Conservation (phyloP, 768 basidiomycete species). For the Naganishia antarctica region DNA sequence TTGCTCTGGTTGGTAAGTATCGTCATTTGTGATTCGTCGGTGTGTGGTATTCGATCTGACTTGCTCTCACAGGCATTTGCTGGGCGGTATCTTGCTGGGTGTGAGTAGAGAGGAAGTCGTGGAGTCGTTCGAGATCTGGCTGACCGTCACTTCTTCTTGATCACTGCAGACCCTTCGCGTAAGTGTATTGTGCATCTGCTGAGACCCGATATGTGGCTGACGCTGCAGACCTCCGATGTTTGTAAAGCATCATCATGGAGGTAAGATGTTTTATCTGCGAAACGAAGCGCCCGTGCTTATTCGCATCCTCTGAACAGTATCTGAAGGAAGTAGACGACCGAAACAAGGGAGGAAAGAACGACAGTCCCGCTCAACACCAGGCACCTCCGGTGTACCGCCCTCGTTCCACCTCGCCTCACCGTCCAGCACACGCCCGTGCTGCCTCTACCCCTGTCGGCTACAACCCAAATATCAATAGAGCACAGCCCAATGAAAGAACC, state of each 20-base stretch:
- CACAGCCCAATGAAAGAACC: slow-evolving; percentile 42
- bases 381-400: slow-evolving; percentile 27
- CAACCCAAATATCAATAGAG: slow-evolving; percentile 34
- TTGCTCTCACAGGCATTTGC: slow-evolving; percentile 58
- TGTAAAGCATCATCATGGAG: slow-evolving; percentile 75
- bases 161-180: slow-evolving; percentile 63
- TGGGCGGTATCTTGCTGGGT: slow-evolving; percentile 99
- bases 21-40: no score
- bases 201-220: background rate
- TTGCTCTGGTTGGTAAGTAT: slow-evolving; percentile 62
- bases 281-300: no score
- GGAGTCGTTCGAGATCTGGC: no score
- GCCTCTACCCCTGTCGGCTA: slow-evolving; percentile 41
- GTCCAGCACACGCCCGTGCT: slow-evolving; percentile 46
- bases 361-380: background rate
- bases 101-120: slow-evolving; percentile 29
- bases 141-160: background rate
- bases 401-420: slow-evolving; percentile 21
- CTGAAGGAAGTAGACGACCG: slow-evolving; percentile 66
- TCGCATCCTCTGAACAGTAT: slow-evolving; percentile 49
- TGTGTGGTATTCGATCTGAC: background rate
- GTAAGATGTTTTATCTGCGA: background rate
- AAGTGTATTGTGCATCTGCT: slow-evolving; percentile 12
- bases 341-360: slow-evolving; percentile 27
- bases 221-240: no score